Base-by-base conservation (phyloP, 1,139 yeast species). In the Lodderomyces parapsilosis region DNA sequence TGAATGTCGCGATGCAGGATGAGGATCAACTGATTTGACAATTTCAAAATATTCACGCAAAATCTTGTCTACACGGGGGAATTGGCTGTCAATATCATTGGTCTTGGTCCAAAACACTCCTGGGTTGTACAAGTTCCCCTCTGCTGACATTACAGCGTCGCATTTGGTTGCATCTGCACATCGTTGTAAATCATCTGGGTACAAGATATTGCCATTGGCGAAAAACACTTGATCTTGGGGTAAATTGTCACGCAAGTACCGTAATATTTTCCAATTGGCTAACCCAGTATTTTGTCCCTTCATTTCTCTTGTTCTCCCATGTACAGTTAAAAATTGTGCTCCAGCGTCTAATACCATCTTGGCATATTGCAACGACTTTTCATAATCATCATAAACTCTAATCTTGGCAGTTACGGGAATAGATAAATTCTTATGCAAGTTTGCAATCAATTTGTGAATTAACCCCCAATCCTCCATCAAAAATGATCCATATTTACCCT, bases 121-220 rank as follows among this genome's bases (percentile, higher is more conserved):
- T 0, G 99, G 99, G 55, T 94, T 94, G 64, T 85, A 87, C 36
- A 94, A 68, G 57, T 90, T 90, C 0, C 96, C 96, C 62, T 94
- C 99, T 0, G 99, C 99, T 36, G 96, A 84, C 99, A 94, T 94
- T 17, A 93, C 94, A 0, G 93, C 97, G 66, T 94, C 97, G 52
- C 94, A 86, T 0, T 66, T 67, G 1, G 88, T 80, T 17, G 69
- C 74, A 1, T 73, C 73, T 24, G 79, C 59, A 61, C 97, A 87
- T 49, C 94, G 71, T 1, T 71, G 66, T 15, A 90, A 69, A 59
- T 93, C 97, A 41, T 83, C 84, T 0, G 94, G 87, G 55, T 93
- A 91, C 38, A 93, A 66, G 14, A 93, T 79, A 62, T 93, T 93
- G 3, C 99, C 99, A 62, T 94, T 94, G 30, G 96, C 88, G 58